Percentiles rank a stretch among this genome's conserved stretches.
Conservation (phyloP, 1,139 yeast genomes). For the Nakaseomyces kungkrabaensis region DNA sequence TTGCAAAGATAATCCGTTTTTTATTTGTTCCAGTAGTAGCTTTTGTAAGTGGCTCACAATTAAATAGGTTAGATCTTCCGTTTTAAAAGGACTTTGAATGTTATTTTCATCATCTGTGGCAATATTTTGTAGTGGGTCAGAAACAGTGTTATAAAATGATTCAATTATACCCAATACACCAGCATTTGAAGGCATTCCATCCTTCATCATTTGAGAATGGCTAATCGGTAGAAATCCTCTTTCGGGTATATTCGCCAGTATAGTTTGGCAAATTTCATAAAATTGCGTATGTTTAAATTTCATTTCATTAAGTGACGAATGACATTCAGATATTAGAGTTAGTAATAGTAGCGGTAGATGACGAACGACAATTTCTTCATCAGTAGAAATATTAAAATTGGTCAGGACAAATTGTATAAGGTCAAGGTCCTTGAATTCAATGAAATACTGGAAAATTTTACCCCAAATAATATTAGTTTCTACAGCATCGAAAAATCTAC, state of each 20-base stretch:
- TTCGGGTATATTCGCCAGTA: slow-evolving; percentile 46
- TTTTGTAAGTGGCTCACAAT: slow-evolving; percentile 33
- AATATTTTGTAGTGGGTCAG: slow-evolving; percentile 11
- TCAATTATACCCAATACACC: slow-evolving; percentile 27
- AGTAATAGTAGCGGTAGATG: slow-evolving; percentile 68
- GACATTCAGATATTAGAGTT: slow-evolving; percentile 31
- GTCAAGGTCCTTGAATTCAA: slow-evolving; percentile 28
- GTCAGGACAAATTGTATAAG: slow-evolving; percentile 50
- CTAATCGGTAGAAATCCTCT: slow-evolving; percentile 45
- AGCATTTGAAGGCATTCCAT: slow-evolving; percentile 11
- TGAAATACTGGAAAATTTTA: slow-evolving; percentile 39
- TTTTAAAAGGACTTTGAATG: slow-evolving; percentile 34
- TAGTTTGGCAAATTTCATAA: slow-evolving; percentile 27
- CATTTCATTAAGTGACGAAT: not conserved
- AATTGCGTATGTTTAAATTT: not conserved
- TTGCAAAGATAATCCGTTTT: slow-evolving; percentile 13
- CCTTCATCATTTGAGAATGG: slow-evolving; percentile 27
- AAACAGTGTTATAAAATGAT: slow-evolving; percentile 27
- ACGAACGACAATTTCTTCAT: slow-evolving; percentile 71
- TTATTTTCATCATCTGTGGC: slow-evolving; percentile 12
- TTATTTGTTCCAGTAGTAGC: slow-evolving; percentile 30
- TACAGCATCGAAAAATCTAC: slow-evolving; percentile 70
- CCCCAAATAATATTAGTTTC: slow-evolving; percentile 76
- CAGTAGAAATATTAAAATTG: slow-evolving; percentile 57
- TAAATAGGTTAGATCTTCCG: slow-evolving; percentile 38